Evolutionary conservation across 148 eudicot genomes (phyloP), one percentile per base, ranked within the genome.

Genomic region (Spergularia marina): DNA sequence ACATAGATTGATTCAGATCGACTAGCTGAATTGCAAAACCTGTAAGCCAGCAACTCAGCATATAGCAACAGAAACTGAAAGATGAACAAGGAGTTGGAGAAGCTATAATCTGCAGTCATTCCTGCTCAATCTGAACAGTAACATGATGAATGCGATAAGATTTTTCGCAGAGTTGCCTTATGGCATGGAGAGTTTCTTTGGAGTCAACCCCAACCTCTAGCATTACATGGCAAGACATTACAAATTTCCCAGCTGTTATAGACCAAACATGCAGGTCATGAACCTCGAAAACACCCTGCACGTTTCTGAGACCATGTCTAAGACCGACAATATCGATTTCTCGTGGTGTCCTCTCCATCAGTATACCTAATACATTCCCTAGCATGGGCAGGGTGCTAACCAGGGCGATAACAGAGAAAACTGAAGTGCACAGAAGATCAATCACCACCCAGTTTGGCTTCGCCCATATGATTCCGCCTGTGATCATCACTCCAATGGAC

Each of bases 181-280:
- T 71, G 30, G 65, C 76, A 67, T 65, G 79, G 10, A 89, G 79
- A 30, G 79, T 83, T 69, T 47, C 79, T 21, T 77, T 74, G 9
- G 84, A 68, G 62, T 69, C 54, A 12, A 78, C 85, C 53, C 79
- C 90, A 7, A 84, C 75, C 71, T 82, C 84, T 36, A 82, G 80
- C 56, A 77, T 72, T 52, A 85, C 84, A 85, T 89, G 90, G 76
- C 96, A 89, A 76, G 87, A 74, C 80, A 89, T 49, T 64, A 80
- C 84, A 47, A 60, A 75, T 76, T 87, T 89, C 39, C 93, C 93
- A 9, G 74, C 65, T 16, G 90, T 87, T 61, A 89, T 87, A 0
- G 91, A 84, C 91, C 93, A 87, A 36, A 91, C 89, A 83, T 86
- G 90, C 66, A 89, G 83, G 76, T 89, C 90, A 76, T 89, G 93